A percentile compares a stretch with the other conserved stretches of the same genome.
phyloP scores from a whole-genome alignment of 1,139 yeast species.

The Kurtzmaniella quercitrusa region DNA sequence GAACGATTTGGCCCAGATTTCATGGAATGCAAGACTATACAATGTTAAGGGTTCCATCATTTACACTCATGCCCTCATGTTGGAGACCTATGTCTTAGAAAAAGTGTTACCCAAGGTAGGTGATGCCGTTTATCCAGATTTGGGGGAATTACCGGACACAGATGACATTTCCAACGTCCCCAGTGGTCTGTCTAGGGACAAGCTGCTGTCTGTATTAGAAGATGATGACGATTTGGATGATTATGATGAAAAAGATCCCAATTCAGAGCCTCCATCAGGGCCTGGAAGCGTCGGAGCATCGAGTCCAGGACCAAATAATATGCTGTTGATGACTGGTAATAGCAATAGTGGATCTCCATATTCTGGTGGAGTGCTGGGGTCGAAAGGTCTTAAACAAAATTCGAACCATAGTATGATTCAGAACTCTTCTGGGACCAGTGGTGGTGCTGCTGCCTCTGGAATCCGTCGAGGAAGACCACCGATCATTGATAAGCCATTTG shows the following conservation, averaged over 20 bases:
- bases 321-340: not conserved
- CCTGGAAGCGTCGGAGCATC: not conserved
- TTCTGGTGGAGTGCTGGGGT: not conserved
- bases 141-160: conserved; percentile 71
- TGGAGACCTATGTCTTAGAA: conserved; percentile 59
- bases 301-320: not conserved
- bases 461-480: conserved; percentile 93
- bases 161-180: conserved; percentile 15
- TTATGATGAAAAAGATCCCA: conserved; percentile 4
- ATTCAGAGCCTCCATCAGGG: not conserved
- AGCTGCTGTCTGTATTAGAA: not conserved
- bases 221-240: conserved; percentile 2
- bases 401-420: too few relatives aligned
- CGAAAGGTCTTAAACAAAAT: not conserved
- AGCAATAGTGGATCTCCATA: not conserved
- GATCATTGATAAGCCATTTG: conserved; percentile 89
- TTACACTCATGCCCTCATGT: conserved; percentile 65
- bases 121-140: conserved; percentile 56
- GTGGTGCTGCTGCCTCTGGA: conserved; percentile 33
- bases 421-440: conserved; percentile 1
- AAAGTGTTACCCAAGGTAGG: conserved; percentile 53
- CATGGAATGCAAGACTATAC: conserved; percentile 86
- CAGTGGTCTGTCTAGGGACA: not conserved
- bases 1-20: conserved; percentile 73
- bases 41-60: conserved; percentile 68